Percentiles rank a stretch among this genome's conserved stretches.
These are phyloP conservation scores for Blastomyces parvus DNA, from an alignment of 2,329 filamentous ascomycete genomes.

Conservation along the genomic window DNA sequence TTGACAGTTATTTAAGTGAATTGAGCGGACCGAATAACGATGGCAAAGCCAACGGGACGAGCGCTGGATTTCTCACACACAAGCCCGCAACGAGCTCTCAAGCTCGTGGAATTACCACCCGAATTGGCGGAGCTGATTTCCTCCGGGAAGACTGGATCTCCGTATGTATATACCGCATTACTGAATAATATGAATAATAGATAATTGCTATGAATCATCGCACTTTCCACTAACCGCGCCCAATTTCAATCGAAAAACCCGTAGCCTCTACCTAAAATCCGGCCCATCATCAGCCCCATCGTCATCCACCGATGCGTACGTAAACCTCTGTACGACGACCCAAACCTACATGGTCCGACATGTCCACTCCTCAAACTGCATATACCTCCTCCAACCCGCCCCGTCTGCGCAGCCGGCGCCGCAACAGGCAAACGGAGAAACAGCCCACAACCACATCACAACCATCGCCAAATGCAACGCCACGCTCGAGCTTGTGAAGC, in stretches of 20 bases:
- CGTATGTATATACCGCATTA: conserved; percentile 20
- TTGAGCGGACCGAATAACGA: conserved; percentile 13
- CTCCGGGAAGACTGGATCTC: conserved; percentile 25
- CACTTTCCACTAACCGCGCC: neutral
- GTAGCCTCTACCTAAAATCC: conserved; percentile 28
- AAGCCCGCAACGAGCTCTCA: conserved; percentile 44
- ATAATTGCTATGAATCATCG: neutral
- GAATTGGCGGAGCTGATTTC: conserved; percentile 47
- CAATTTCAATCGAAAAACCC: neutral
- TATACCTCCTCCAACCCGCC: conserved; percentile 44
- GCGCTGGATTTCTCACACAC: conserved; percentile 35
- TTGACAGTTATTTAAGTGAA: neutral
- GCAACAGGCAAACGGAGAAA: conserved; percentile 11
- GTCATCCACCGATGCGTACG: conserved; percentile 29
- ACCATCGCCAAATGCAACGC: conserved; percentile 38
- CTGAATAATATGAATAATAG: neutral
- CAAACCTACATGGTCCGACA: conserved; percentile 53
- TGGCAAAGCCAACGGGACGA: conserved; percentile 32
- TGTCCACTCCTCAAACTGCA: conserved; percentile 56
- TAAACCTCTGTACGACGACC: conserved; percentile 50
- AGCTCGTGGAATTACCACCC: conserved; percentile 51
- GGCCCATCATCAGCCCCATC: conserved; percentile 11
- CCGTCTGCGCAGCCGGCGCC: conserved; percentile 9
- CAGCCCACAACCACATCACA: conserved; percentile 23
- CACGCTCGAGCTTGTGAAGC: conserved; percentile 36